phyloP scores from a whole-genome alignment of 257 asterid species.

The Lantana camara region DNA sequence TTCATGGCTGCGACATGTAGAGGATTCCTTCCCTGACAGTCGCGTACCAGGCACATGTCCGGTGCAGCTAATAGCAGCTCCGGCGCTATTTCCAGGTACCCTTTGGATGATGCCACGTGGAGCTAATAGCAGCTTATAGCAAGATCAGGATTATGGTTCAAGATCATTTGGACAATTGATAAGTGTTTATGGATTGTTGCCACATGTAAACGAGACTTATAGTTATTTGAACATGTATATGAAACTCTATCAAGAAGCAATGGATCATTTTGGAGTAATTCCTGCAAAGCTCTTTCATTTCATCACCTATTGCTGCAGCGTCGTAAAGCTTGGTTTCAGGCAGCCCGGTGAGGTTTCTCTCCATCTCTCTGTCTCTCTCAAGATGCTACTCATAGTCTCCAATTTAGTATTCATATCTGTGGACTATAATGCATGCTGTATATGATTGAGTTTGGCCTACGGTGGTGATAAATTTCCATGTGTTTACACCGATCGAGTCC shows the following conservation, averaged over 20 bases:
- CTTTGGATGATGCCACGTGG: constrained; percentile 44
- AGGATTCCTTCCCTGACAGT: constrained; percentile 45
- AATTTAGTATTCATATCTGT: too few species aligned
- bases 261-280: constrained; percentile 32
- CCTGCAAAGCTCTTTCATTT: constrained; percentile 8
- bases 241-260: constrained; percentile 34
- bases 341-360: too few species aligned
- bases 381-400: too few species aligned
- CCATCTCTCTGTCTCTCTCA: too few species aligned
- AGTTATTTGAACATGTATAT: constrained; percentile 21
- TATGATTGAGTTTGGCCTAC: too few species aligned
- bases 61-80: constrained; percentile 28
- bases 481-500: too few species aligned
- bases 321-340: too few species aligned
- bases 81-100: constrained; percentile 26
- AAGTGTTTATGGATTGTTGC: constrained; percentile 38
- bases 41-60: constrained; percentile 37
- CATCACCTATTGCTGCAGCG: constrained; percentile 36
- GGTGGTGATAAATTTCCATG: too few species aligned
- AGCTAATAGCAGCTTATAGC: constrained; percentile 43
- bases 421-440: too few species aligned
- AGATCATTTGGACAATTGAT: constrained; percentile 26
- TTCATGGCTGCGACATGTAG: constrained; percentile 45
- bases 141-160: constrained; percentile 28
- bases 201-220: constrained; percentile 45